Conservation (phyloP, 192 early-diverging fungal genomes). For the Backusella tuberculispora region DNA sequence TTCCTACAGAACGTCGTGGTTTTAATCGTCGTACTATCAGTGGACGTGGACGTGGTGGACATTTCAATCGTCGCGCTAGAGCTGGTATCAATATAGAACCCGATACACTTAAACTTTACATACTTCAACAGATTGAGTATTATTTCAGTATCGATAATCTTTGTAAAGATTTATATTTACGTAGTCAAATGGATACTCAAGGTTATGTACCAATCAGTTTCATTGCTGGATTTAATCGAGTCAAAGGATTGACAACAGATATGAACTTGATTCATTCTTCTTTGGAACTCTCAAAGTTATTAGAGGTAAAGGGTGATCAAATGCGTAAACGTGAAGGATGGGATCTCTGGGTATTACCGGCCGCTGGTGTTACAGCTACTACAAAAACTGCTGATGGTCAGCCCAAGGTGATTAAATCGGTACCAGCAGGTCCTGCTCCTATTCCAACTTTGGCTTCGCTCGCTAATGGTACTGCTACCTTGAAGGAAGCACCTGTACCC, state of each 20-base stretch:
- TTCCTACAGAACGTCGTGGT: constrained; percentile 14
- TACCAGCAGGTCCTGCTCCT: constrained; percentile 18
- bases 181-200: constrained; percentile 80
- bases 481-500: neutral
- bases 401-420: constrained; percentile 13
- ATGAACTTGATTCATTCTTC: constrained; percentile 64
- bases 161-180: constrained; percentile 95
- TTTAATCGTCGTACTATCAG: constrained; percentile 14
- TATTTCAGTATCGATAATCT: constrained; percentile 98
- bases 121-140: constrained; percentile 81
- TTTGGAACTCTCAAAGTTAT: constrained; percentile 46
- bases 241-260: constrained; percentile 74
- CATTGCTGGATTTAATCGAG: constrained; percentile 88
- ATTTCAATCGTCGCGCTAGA: neutral
- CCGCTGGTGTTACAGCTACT: constrained; percentile 1
- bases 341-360: constrained; percentile 78
- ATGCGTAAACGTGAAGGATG: constrained; percentile 79
- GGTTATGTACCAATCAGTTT: constrained; percentile 83
- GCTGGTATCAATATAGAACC: constrained; percentile 39
- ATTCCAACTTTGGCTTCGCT: constrained; percentile 3
- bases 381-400: neutral
- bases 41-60: constrained; percentile 34
- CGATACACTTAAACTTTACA: constrained; percentile 56
- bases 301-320: constrained; percentile 41
- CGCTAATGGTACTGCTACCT: neutral